Evolutionary conservation across 805 yeast species (phyloP).

Genomic region (Candida gorgasii): DNA sequence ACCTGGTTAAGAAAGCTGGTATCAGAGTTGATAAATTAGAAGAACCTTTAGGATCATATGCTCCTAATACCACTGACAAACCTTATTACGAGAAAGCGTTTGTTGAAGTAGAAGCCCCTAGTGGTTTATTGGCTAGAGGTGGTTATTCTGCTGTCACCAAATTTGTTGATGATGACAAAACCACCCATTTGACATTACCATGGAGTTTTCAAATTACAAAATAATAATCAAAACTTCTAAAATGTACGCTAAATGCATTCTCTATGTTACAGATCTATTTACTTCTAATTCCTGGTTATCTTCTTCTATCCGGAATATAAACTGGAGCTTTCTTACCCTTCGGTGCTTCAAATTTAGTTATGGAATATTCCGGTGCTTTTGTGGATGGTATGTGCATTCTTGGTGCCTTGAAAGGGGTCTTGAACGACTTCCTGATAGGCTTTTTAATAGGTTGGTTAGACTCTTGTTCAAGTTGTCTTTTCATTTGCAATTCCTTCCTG

Average conservation of each 20-base stretch:
- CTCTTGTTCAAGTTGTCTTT: not conserved
- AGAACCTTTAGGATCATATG: slow-evolving; percentile 87
- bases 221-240: too few species aligned
- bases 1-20: slow-evolving; percentile 82
- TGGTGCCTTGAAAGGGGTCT: slow-evolving; percentile 6
- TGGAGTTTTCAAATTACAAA: slow-evolving; percentile 88
- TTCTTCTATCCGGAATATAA: slow-evolving; percentile 29
- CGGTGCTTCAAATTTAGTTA: slow-evolving; percentile 4
- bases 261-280: not conserved
- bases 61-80: slow-evolving; percentile 80
- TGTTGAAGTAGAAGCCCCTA: slow-evolving; percentile 78
- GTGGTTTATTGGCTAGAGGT: slow-evolving; percentile 88
- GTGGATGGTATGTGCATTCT: not conserved
- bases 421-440: not conserved
- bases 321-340: slow-evolving; percentile 29
- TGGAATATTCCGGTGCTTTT: slow-evolving; percentile 2
- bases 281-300: not conserved
- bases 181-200: slow-evolving; percentile 68
- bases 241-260: too few species aligned
- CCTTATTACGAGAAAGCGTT: slow-evolving; percentile 68
- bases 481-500: not conserved
- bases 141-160: slow-evolving; percentile 77
- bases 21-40: slow-evolving; percentile 83
- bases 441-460: not conserved
- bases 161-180: slow-evolving; percentile 85